phyloP scores from a whole-genome alignment of 768 basidiomycete species.

The Xanthoconium stramineum region DNA sequence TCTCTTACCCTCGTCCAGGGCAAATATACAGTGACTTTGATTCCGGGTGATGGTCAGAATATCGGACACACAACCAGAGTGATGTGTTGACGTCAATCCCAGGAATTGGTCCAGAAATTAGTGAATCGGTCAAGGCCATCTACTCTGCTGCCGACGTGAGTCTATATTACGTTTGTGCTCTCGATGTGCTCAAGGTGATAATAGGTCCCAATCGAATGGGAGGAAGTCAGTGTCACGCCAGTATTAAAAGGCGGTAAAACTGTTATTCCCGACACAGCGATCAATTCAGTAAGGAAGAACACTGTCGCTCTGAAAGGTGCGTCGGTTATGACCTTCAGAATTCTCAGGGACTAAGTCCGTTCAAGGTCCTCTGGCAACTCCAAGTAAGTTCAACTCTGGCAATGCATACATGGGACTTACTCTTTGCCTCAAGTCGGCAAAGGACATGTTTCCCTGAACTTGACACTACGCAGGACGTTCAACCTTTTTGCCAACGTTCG shows the following conservation, averaged over 20 bases:
- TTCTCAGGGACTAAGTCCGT: constrained; percentile 9
- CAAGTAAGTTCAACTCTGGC: constrained; percentile 58
- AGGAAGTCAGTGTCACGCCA: constrained; percentile 96
- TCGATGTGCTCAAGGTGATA: constrained; percentile 10
- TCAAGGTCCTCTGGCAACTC: constrained; percentile 91
- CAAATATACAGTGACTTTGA: constrained; percentile 93
- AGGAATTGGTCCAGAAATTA: constrained; percentile 99
- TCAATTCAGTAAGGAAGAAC: constrained; percentile 91
- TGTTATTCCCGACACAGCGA: constrained; percentile 90
- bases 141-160: constrained; percentile 82
- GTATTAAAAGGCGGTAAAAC: constrained; percentile 94
- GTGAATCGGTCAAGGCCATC: constrained; percentile 92
- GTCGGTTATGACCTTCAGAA: constrained; percentile 12
- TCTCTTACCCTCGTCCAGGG: constrained; percentile 50
- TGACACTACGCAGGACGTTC: constrained; percentile 96
- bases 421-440: constrained; percentile 74
- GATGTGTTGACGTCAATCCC: constrained; percentile 16
- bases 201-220: constrained; percentile 98
- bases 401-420: constrained; percentile 12
- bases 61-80: constrained; percentile 6
- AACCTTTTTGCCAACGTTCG: constrained; percentile 98
- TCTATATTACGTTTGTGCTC: constrained; percentile 5
- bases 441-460: constrained; percentile 96
- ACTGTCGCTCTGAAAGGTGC: constrained; percentile 96
- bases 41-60: constrained; percentile 87